These are phyloP conservation scores for Buxus sempervirens DNA, from an alignment of 164 flowering plant species.

Conservation along the genomic window DNA sequence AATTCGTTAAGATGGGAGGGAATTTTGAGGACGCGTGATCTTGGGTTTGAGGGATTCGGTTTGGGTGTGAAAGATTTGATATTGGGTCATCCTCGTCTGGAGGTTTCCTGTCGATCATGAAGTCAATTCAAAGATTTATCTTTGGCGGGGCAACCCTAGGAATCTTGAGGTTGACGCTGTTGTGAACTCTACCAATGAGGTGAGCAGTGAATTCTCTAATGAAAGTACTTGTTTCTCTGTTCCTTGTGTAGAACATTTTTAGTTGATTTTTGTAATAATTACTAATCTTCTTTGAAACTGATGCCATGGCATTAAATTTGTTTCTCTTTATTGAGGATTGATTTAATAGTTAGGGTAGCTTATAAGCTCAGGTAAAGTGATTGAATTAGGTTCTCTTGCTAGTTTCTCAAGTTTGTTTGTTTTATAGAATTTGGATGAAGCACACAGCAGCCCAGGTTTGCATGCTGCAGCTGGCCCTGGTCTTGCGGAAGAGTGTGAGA, in stretches of 20 bases:
- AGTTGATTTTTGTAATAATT: too few relatives aligned
- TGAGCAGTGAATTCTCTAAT: constrained; percentile 17
- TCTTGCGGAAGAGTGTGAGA: constrained; percentile 93
- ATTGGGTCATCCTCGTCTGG: too few relatives aligned
- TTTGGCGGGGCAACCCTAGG: constrained; percentile 99
- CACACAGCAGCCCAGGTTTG: constrained; percentile 93
- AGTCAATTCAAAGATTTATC: constrained; percentile 80
- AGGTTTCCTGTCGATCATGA: constrained; percentile 91
- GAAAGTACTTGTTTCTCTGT: neutral
- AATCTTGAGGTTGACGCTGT: constrained; percentile 98
- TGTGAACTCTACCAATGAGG: constrained; percentile 98
- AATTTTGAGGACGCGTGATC: too few relatives aligned
- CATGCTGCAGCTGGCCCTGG: constrained; percentile 99
- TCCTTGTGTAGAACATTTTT: too few relatives aligned
- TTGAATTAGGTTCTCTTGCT: constrained; percentile 1
- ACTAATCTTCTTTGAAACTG: neutral
- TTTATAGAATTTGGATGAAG: constrained; percentile 82
- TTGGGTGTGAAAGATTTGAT: too few relatives aligned
- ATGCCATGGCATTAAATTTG: too few relatives aligned
- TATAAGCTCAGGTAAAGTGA: too few relatives aligned
- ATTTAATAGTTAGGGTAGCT: too few relatives aligned
- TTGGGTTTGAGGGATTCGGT: too few relatives aligned
- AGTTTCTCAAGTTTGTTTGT: constrained; percentile 2
- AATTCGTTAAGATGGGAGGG: too few relatives aligned
- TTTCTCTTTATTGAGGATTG: too few relatives aligned